Evolutionary conservation across 352 stramenopile genomes (phyloP).

Genomic region (Phytophthora multivora): DNA sequence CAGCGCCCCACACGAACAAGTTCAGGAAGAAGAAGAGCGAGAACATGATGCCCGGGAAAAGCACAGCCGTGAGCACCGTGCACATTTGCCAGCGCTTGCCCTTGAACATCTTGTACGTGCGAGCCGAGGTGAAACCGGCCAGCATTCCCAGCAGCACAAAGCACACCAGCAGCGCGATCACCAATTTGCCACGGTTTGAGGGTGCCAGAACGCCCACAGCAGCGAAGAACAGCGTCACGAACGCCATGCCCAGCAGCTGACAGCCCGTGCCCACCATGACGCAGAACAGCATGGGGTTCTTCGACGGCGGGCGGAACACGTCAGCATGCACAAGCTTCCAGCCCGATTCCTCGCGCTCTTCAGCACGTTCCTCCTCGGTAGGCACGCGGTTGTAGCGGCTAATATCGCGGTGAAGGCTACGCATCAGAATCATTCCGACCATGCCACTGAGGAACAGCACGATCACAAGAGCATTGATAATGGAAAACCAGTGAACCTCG

Average conservation of each 20-base stretch:
- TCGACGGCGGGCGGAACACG: conserved; percentile 97
- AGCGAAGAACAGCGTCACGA: conserved; percentile 97
- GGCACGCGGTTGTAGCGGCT: conserved; percentile 97
- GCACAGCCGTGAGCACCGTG: conserved; percentile 94
- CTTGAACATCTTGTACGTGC: conserved; percentile 99
- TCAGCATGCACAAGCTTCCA: conserved; percentile 99
- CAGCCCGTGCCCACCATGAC: conserved; percentile 98
- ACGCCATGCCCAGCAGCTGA: conserved; percentile 96
- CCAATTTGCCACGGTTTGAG: conserved; percentile 96
- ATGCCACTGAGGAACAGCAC: conserved; percentile 99
- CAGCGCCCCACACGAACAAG: conserved; percentile 94
- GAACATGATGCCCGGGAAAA: conserved; percentile 98
- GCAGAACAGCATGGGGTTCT: conserved; percentile 96
- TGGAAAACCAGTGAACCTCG: conserved; percentile 99
- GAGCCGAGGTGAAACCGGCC: conserved; percentile 95
- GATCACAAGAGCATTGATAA: conserved; percentile 99
- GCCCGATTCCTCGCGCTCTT: conserved; percentile 97
- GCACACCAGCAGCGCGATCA: conserved; percentile 97
- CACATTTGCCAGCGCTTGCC: conserved; percentile 98
- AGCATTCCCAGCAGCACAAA: conserved; percentile 98
- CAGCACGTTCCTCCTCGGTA: conserved; percentile 96
- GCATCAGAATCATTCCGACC: conserved; percentile 99
- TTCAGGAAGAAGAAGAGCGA: conserved; percentile 98
- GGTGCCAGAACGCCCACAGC: conserved; percentile 96
- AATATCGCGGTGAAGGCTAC: conserved; percentile 98